Percentiles rank a stretch among this genome's conserved stretches.
These are phyloP conservation scores for Przewalskia tangutica DNA, from an alignment of 257 asterid genomes.

Conservation along the genomic window DNA sequence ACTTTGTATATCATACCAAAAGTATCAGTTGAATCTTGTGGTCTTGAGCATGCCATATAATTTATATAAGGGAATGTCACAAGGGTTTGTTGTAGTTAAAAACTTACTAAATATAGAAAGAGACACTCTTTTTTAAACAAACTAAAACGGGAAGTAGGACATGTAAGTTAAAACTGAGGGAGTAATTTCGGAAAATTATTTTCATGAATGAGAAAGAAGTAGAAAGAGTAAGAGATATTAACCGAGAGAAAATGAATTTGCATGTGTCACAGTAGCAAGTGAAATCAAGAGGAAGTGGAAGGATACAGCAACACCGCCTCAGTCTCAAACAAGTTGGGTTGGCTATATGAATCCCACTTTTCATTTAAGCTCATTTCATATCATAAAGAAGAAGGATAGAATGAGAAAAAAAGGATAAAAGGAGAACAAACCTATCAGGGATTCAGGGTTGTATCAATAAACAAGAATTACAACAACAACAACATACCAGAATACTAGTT, in stretches of 20 bases:
- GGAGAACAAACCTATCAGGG: neutral
- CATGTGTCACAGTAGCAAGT: neutral
- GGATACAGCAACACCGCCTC: no score
- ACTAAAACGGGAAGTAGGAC: neutral
- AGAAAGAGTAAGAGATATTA: neutral
- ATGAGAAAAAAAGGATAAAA: neutral
- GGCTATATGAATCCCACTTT: no score
- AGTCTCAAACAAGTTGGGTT: no score
- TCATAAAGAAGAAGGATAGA: no score
- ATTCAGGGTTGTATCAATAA: neutral
- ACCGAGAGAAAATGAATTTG: neutral
- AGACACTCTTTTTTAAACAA: neutral
- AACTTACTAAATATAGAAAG: neutral
- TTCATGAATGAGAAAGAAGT: neutral
- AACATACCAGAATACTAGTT: neutral
- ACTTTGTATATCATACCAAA: neutral
- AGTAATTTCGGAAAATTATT: neutral
- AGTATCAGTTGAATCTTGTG: neutral
- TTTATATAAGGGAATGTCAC: neutral
- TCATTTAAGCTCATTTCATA: no score
- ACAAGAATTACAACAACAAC: neutral
- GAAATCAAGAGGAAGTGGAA: neutral
- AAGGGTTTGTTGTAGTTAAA: no score
- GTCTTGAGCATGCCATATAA: neutral
- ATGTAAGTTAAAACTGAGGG: neutral